These are phyloP conservation scores for Gnomoniopsis smithogilvyi DNA, from an alignment of 2,329 filamentous ascomycete genomes.

Conservation along the genomic window DNA sequence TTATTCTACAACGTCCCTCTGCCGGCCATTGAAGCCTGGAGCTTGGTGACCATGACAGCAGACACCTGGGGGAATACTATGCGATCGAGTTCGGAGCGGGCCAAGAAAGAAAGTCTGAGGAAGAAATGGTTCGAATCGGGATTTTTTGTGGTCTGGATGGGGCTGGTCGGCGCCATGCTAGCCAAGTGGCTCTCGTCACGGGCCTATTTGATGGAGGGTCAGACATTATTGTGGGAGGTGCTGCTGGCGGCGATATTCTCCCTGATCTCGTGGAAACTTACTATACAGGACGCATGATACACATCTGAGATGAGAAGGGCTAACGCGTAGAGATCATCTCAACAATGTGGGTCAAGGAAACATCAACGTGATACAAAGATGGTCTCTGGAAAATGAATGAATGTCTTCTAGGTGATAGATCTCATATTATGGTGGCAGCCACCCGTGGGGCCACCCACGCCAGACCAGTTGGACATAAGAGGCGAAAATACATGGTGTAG, in stretches of 20 bases:
- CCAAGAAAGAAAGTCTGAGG: slow-evolving; percentile 23
- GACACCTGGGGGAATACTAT: slow-evolving; percentile 34
- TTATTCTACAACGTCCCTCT: slow-evolving; percentile 32
- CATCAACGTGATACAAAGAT: too few species aligned
- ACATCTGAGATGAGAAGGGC: neutral
- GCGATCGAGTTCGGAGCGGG: slow-evolving; percentile 27
- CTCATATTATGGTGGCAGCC: too few species aligned
- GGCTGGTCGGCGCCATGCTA: slow-evolving; percentile 23
- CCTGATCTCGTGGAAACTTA: neutral
- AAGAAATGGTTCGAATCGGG: slow-evolving; percentile 26
- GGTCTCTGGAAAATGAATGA: too few species aligned
- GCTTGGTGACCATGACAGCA: slow-evolving; percentile 29
- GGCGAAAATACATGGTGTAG: too few species aligned
- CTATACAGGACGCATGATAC: neutral
- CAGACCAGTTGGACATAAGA: too few species aligned
- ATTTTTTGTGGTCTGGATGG: slow-evolving; percentile 30
- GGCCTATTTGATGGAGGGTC: neutral
- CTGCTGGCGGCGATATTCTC: neutral
- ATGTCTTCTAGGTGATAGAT: too few species aligned
- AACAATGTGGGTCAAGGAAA: too few species aligned
- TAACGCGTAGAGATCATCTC: neutral
- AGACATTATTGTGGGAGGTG: neutral
- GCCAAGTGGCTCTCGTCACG: slow-evolving; percentile 10
- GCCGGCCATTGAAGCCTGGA: slow-evolving; percentile 33
- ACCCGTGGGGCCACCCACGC: too few species aligned